Base-by-base conservation (phyloP, 345 rosid species). In the Heritiera fomes region DNA sequence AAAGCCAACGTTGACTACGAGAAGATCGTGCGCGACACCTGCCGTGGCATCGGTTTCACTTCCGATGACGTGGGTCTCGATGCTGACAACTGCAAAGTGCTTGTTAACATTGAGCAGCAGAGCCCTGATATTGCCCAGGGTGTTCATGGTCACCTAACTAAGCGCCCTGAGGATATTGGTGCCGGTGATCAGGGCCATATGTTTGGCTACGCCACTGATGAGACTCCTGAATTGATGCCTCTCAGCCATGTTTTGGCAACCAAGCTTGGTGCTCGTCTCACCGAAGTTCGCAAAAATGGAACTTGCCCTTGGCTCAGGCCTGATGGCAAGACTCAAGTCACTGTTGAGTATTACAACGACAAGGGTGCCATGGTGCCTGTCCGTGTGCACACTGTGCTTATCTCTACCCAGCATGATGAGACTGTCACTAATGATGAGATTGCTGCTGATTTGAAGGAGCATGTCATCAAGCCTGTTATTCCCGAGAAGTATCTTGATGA, bases 121-220 rank as follows among this genome's bases (percentile, higher is more conserved):
- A 90, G 93, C 34, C 93, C 93, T 11, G 93, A 90, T 40, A 90
- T 90, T 7, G 93, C 91, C 0, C 91, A 90, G 71, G 93, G 93
- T 14, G 91, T 90, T 20, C 93, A 90, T 13, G 93, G 93, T 4
- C 93, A 90, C 61, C 85, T 88, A 63, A 87, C 93, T 0, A 90
- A 90, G 84, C 80, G 80, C 14, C 90, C 93, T 1, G 91, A 90
- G 80, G 93, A 90, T 23, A 81, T 90, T 17, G 93, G 93, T 46
- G 93, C 93, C 41, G 93, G 93, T 70, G 93, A 90, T 28, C 93
- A 90, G 84, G 93, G 93, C 11, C 93, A 90, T 50, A 90, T 90
- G 93, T 90, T 90, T 13, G 93, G 91, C 0, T 90, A 90, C 71
- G 93, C 93, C 41, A 90, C 90, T 5, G 93, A 90, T 71, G 93